Percentiles rank a stretch among this genome's conserved stretches.
phyloP scores from a whole-genome alignment of 257 asterid genomes.

The Petunia axillaris region DNA sequence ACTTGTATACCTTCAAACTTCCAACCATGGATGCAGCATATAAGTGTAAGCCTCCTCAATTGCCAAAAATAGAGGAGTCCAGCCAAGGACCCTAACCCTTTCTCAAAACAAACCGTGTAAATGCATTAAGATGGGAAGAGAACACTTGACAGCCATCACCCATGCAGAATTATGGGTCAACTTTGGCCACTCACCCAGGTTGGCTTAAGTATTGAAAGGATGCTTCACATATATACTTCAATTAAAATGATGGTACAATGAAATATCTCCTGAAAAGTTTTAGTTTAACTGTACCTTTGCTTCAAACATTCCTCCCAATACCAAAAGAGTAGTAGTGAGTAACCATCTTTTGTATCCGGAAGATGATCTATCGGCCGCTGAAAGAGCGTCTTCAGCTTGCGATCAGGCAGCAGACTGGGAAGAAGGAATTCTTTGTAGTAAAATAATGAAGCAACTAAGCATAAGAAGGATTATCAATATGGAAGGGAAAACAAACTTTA shows the following conservation, averaged over 20 bases:
- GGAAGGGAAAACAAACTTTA: slow-evolving; percentile 10
- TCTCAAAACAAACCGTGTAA: neutral
- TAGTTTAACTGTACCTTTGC: slow-evolving; percentile 58
- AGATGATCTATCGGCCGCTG: slow-evolving; percentile 84
- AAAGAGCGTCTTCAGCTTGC: slow-evolving; percentile 77
- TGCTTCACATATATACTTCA: neutral
- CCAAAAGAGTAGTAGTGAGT: slow-evolving; percentile 90
- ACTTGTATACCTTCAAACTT: neutral
- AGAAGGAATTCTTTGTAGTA: slow-evolving; percentile 34
- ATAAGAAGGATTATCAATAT: slow-evolving; percentile 18
- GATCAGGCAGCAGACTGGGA: slow-evolving; percentile 83
- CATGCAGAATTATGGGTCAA: neutral
- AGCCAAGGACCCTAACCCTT: neutral
- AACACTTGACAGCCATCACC: slow-evolving; percentile 11
- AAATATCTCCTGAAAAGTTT: neutral
- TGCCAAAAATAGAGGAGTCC: slow-evolving; percentile 11
- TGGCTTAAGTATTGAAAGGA: neutral
- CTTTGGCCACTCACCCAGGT: neutral
- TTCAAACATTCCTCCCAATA: slow-evolving; percentile 94
- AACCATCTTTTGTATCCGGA: slow-evolving; percentile 81
- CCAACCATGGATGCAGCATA: neutral
- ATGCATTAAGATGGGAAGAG: slow-evolving; percentile 6
- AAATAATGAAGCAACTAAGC: slow-evolving; percentile 18
- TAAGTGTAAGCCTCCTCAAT: neutral
- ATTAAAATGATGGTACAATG: neutral